Evolutionary conservation across 805 yeast genomes (phyloP).

Genomic region (Cyberlindnera meyerae): DNA sequence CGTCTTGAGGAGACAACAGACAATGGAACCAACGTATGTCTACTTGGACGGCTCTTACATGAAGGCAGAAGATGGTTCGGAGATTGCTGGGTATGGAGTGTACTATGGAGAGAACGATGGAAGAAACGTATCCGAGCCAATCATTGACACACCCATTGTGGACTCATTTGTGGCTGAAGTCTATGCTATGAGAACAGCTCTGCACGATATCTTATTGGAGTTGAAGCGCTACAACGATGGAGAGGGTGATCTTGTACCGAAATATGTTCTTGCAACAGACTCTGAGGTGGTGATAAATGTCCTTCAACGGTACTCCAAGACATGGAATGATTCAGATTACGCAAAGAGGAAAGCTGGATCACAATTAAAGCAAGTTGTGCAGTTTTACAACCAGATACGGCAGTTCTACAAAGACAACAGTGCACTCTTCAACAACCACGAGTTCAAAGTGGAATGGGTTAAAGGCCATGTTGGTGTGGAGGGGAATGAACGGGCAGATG

Average conservation of each 20-base stretch:
- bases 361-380: slow-evolving; percentile 32
- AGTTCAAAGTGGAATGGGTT: slow-evolving; percentile 53
- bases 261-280: slow-evolving; percentile 56
- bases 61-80: slow-evolving; percentile 44
- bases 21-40: slow-evolving; percentile 25
- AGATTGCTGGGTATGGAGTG: slow-evolving; percentile 61
- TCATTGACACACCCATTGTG: slow-evolving; percentile 38
- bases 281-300: slow-evolving; percentile 61
- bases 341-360: slow-evolving; percentile 28
- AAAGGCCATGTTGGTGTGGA: slow-evolving; percentile 62
- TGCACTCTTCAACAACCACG: slow-evolving; percentile 26
- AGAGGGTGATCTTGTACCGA: slow-evolving; percentile 15
- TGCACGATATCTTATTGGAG: slow-evolving; percentile 35
- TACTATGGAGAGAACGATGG: slow-evolving; percentile 54
- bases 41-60: slow-evolving; percentile 73
- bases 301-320: slow-evolving; percentile 49
- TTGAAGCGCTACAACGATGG: slow-evolving; percentile 21
- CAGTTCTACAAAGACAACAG: slow-evolving; percentile 28
- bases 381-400: slow-evolving; percentile 39
- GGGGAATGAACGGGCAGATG: slow-evolving; percentile 79
- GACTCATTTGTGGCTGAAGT: slow-evolving; percentile 84
- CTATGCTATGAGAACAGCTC: slow-evolving; percentile 55
- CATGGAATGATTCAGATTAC: slow-evolving; percentile 58
- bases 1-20: slow-evolving; percentile 8
- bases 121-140: slow-evolving; percentile 50